A percentile compares a stretch with the other conserved stretches of the same genome.
Evolutionary conservation across 2,329 filamentous ascomycete genomes (phyloP).

Genomic region (Penicillium sp.): DNA sequence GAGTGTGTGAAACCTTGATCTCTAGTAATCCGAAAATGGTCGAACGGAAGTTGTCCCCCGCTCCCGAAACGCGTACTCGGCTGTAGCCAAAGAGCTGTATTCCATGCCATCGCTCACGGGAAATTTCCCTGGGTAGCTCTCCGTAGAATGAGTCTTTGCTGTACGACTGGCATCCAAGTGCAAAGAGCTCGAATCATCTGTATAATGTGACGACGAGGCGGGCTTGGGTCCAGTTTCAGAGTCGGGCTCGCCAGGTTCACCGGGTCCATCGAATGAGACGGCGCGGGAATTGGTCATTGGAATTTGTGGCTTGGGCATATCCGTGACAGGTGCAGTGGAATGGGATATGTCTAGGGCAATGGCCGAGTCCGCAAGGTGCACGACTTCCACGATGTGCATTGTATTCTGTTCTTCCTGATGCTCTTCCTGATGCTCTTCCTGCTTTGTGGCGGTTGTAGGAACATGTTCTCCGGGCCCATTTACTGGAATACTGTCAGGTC

Average conservation of each 20-base stretch:
- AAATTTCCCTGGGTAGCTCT: slow-evolving; percentile 38
- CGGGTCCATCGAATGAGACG: slow-evolving; percentile 10
- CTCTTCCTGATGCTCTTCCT: slow-evolving; percentile 1
- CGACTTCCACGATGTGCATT: background rate
- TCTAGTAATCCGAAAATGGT: slow-evolving; percentile 37
- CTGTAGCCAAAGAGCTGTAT: slow-evolving; percentile 31
- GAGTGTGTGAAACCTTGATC: too few species aligned
- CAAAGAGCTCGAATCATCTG: slow-evolving; percentile 12
- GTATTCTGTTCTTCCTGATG: background rate
- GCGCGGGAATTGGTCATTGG: slow-evolving; percentile 5
- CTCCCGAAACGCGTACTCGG: slow-evolving; percentile 25
- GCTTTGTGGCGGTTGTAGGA: background rate
- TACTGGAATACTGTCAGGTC: too few species aligned
- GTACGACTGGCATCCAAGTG: slow-evolving; percentile 19
- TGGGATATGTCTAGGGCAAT: background rate
- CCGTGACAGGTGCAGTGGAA: background rate
- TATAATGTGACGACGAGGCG: slow-evolving; percentile 8
- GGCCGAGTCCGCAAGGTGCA: background rate
- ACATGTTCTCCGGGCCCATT: too few species aligned
- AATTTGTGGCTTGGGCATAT: background rate
- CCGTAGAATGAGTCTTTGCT: slow-evolving; percentile 25
- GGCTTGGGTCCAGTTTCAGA: background rate
- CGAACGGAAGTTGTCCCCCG: slow-evolving; percentile 31
- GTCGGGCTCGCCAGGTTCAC: background rate
- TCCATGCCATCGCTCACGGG: slow-evolving; percentile 37